Evolutionary conservation across 2,329 filamentous ascomycete genomes (phyloP).

Genomic region (Lasiodiplodia sp.): DNA sequence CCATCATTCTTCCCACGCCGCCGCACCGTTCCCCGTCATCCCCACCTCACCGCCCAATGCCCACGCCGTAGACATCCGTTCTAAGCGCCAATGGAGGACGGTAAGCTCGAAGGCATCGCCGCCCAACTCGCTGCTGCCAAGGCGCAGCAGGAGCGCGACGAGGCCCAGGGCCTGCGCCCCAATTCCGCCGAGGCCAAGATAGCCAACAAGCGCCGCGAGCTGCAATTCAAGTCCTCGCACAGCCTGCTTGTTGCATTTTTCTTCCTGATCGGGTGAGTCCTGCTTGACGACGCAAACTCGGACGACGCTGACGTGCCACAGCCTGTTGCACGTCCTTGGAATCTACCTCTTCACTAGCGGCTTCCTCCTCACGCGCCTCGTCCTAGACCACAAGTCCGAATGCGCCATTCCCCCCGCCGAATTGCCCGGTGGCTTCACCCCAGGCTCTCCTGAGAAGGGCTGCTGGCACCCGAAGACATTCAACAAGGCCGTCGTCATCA

Average conservation of each 20-base stretch:
- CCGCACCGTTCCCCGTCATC: not conserved
- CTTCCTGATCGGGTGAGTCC: conserved; percentile 66
- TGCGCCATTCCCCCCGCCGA: conserved; percentile 77
- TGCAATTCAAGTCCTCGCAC: conserved; percentile 62
- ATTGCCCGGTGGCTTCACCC: conserved; percentile 39
- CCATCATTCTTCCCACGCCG: conserved; percentile 21
- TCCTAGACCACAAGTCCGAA: conserved; percentile 78
- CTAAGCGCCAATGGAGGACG: conserved; percentile 44
- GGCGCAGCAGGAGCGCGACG: conserved; percentile 42
- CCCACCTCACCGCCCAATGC: conserved; percentile 14
- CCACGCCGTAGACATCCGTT: conserved; percentile 5
- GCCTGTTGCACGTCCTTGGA: conserved; percentile 76
- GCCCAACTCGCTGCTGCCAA: conserved; percentile 45
- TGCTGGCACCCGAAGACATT: conserved; percentile 98
- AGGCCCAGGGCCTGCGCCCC: conserved; percentile 40
- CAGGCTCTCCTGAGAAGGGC: conserved; percentile 63
- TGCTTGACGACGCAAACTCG: not conserved
- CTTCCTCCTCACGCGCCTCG: conserved; percentile 87
- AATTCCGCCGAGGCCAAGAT: conserved; percentile 39
- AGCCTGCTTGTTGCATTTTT: conserved; percentile 69
- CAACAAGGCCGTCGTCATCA: conserved; percentile 85
- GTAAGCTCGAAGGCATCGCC: conserved; percentile 47
- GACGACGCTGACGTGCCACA: conserved; percentile 39
- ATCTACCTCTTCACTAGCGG: conserved; percentile 94
- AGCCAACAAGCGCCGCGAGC: conserved; percentile 51